These are phyloP conservation scores for Podospora fimiseda DNA, from an alignment of 495 filamentous ascomycete species.

Conservation along the genomic window DNA sequence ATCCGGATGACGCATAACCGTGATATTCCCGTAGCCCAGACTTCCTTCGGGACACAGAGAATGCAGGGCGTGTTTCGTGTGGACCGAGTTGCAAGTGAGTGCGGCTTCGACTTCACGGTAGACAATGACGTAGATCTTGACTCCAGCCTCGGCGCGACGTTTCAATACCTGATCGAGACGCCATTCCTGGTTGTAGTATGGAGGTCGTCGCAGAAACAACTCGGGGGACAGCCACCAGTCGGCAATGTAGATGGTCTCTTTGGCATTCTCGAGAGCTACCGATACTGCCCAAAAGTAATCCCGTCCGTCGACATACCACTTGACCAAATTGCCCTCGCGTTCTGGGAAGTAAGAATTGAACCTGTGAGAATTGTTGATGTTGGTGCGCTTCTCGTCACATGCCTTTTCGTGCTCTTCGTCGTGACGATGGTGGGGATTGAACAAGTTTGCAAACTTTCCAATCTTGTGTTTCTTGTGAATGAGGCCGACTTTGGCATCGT, in stretches of 20 bases:
- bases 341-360: conserved; percentile 84
- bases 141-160: conserved; percentile 79
- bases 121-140: conserved; percentile 90
- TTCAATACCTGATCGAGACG: conserved; percentile 82
- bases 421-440: conserved; percentile 90
- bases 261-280: conserved; percentile 74
- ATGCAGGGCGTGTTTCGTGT: conserved; percentile 85
- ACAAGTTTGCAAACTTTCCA: conserved; percentile 50
- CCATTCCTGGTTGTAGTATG: conserved; percentile 77
- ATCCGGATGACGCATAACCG: conserved; percentile 86
- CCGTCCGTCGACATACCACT: conserved; percentile 93
- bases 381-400: conserved; percentile 72
- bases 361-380: conserved; percentile 68
- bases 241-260: conserved; percentile 89
- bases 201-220: conserved; percentile 80
- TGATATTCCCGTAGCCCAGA: conserved; percentile 80
- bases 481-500: conserved; percentile 42
- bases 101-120: conserved; percentile 87
- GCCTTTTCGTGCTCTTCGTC: conserved; percentile 85
- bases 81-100: conserved; percentile 82
- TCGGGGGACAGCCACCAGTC: conserved; percentile 98
- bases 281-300: conserved; percentile 95
- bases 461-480: conserved; percentile 50
- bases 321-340: conserved; percentile 75
- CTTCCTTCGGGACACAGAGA: conserved; percentile 72